phyloP scores from a whole-genome alignment of 176 grass and related monocot genomes.

The Triticum monococcum region DNA sequence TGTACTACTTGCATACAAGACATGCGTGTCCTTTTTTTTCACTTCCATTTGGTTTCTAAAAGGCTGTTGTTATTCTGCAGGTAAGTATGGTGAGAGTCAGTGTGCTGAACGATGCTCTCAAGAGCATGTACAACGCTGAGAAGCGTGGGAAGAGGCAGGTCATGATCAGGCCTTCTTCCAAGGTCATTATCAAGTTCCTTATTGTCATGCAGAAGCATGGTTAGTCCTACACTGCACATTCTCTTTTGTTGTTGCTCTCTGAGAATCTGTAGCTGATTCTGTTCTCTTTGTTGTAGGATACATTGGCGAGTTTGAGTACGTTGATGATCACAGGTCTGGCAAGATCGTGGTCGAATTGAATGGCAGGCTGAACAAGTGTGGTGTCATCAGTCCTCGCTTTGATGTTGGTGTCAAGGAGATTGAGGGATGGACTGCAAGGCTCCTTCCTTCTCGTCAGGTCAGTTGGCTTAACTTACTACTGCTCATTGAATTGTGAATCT shows the following conservation, averaged over 20 bases:
- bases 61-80: neutral
- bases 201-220: constrained; percentile 80
- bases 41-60: neutral
- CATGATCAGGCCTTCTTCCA: constrained; percentile 75
- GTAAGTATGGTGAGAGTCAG: constrained; percentile 80
- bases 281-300: constrained; percentile 35
- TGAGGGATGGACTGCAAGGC: constrained; percentile 59
- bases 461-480: neutral
- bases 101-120: constrained; percentile 73
- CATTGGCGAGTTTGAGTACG: constrained; percentile 66
- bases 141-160: constrained; percentile 74
- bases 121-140: constrained; percentile 90
- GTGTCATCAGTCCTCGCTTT: constrained; percentile 66
- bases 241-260: neutral
- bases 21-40: neutral
- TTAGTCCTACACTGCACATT: constrained; percentile 18
- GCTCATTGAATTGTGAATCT: neutral
- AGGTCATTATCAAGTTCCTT: constrained; percentile 81
- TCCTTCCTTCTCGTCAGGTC: constrained; percentile 64
- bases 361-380: constrained; percentile 73
- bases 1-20: neutral
- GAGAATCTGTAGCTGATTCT: neutral
- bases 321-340: constrained; percentile 61
- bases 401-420: constrained; percentile 78
- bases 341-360: constrained; percentile 67